Evolutionary conservation across 768 basidiomycete species (phyloP).

Genomic region (Tylopilus rubrobrunneus): DNA sequence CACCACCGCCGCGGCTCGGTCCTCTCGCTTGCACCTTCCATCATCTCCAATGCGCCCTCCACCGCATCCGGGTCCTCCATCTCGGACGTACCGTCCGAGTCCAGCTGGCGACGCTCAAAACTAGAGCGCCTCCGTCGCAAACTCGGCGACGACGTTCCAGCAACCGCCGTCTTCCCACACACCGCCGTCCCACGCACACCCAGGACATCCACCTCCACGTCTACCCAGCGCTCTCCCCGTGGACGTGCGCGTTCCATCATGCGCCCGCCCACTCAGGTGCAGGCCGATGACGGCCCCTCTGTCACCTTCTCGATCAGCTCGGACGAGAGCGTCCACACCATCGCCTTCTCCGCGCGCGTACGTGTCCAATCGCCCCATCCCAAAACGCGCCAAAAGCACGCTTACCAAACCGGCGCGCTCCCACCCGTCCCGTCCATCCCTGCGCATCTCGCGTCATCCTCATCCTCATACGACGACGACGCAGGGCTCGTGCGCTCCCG

Average conservation of each 20-base stretch:
- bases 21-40: slow-evolving; percentile 17
- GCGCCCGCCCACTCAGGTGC: slow-evolving; percentile 1
- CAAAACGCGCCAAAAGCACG: slow-evolving; percentile 7
- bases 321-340: slow-evolving; percentile 25
- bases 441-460: slow-evolving; percentile 6
- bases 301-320: slow-evolving; percentile 27
- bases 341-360: slow-evolving; percentile 15
- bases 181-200: slow-evolving; percentile 12
- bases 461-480: background rate
- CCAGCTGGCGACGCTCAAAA: slow-evolving; percentile 46
- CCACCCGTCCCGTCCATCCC: slow-evolving; percentile 27
- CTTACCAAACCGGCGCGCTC: slow-evolving; percentile 19
- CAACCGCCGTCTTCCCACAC: slow-evolving; percentile 49
- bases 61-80: slow-evolving; percentile 21
- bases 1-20: slow-evolving; percentile 18
- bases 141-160: slow-evolving; percentile 61
- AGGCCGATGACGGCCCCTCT: slow-evolving; percentile 15
- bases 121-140: slow-evolving; percentile 60
- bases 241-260: slow-evolving; percentile 4
- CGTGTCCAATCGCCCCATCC: slow-evolving; percentile 11
- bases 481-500: slow-evolving; percentile 22
- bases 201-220: background rate
- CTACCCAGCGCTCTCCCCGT: background rate
- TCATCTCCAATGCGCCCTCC: slow-evolving; percentile 16
- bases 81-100: slow-evolving; percentile 34